Base-by-base conservation (phyloP, 2,329 filamentous ascomycete genomes). In the Fusarium albosuccineum region DNA sequence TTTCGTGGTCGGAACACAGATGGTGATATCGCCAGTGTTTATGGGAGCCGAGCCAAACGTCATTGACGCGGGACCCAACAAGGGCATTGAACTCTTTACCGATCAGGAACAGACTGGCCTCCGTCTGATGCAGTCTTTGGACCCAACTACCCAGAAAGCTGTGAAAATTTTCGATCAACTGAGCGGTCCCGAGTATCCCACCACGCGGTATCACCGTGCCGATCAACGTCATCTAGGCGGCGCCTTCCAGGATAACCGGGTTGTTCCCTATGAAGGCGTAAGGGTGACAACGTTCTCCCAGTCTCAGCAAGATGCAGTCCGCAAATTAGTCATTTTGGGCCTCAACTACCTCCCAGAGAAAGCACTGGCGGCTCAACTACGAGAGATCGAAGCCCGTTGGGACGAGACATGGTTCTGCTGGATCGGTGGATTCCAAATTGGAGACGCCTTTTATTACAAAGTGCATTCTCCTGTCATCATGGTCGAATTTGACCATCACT, bases 31-130 rank as follows among this genome's bases (percentile, higher is more conserved):
- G 1, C 92, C 92, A 0, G 91, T 88, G 76, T 94, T 94, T 77
- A 92, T 90, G 2, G 92, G 92, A 57, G 92, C 92, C 4, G 92
- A 94, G 77, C 92, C 92, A 5, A 93, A 93, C 68, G 74, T 88
- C 51, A 91, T 93, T 72, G 91, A 93, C 68, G 76, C 76, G 1
- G 90, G 91, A 0, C 85, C 84, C 0, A 82, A 87, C 75, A 77
- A 78, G 3, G 91, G 90, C 17, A 91, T 88, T 3, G 81, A 86
- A n/a, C 91, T 93, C 62, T 80, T 93, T 49, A 82, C 88, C 45
- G 80, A 80, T 14, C 90, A 93, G 74, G 90, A 91, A 48, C 76
- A 79, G 9, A 76, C 91, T 1, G 90, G 89, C 0, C 76, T 93
- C 29, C 70, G 81, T 66, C 82, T 93, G 3, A 92, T 93, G 91